These are phyloP conservation scores for Keqinozyma sinolaborantium DNA, from an alignment of 1,139 yeast species.

Conservation along the genomic window DNA sequence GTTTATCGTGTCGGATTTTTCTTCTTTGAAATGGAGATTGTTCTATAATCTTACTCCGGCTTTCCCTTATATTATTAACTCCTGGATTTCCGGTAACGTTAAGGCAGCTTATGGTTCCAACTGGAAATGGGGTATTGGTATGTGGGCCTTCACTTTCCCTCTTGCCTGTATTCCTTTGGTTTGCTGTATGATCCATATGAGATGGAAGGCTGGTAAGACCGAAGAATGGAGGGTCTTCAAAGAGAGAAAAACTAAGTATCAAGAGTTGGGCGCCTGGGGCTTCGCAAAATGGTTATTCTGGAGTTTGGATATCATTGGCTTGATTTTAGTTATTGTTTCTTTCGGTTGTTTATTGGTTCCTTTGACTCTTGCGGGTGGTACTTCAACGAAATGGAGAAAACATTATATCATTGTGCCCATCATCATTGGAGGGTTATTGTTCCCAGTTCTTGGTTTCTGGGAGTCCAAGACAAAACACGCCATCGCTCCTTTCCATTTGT, in stretches of 20 bases:
- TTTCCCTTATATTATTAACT: conserved; percentile 66
- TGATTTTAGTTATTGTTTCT: conserved; percentile 23
- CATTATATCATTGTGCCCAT: conserved; percentile 34
- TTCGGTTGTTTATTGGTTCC: conserved; percentile 39
- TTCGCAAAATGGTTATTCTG: conserved; percentile 27
- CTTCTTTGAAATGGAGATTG: conserved; percentile 68
- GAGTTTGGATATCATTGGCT: conserved; percentile 33
- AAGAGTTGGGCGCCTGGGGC: conserved; percentile 20
- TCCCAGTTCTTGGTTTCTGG: conserved; percentile 31
- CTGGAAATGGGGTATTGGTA: conserved; percentile 34
- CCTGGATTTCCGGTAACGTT: conserved; percentile 72
- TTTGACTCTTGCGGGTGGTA: conserved; percentile 37
- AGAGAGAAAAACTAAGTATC: conserved; percentile 17
- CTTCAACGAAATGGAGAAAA: conserved; percentile 23
- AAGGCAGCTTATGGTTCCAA: conserved; percentile 17
- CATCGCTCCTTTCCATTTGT: conserved; percentile 26
- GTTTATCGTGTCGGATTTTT: conserved; percentile 59
- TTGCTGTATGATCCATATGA: conserved; percentile 29
- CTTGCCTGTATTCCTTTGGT: conserved; percentile 31
- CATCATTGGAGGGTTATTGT: conserved; percentile 31
- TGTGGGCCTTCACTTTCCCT: conserved; percentile 42
- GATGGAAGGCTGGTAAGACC: conserved; percentile 30
- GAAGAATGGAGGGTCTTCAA: conserved; percentile 29
- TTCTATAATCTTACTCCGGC: conserved; percentile 60
- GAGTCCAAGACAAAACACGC: conserved; percentile 30